These are phyloP conservation scores for Dothideomycetidae sp. DNA, from an alignment of 2,329 filamentous ascomycete species.

Conservation along the genomic window DNA sequence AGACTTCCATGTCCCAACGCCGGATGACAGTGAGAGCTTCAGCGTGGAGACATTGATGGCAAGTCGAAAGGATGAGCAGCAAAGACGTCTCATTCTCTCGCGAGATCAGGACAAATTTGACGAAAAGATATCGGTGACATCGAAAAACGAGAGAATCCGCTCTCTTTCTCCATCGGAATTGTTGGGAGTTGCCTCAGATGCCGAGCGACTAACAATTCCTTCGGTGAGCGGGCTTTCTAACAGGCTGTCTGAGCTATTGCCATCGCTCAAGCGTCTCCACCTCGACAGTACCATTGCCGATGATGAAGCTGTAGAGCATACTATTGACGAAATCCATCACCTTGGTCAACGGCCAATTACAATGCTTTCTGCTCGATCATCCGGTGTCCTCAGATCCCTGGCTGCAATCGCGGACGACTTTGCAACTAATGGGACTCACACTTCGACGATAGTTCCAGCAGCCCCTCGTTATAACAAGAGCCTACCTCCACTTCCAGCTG, in stretches of 20 bases:
- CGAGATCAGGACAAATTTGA: not conserved
- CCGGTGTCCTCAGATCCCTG: conserved; percentile 24
- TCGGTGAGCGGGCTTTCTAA: conserved; percentile 32
- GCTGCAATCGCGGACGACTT: conserved; percentile 25
- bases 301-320: conserved; percentile 24
- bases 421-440: conserved; percentile 24
- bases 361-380: conserved; percentile 23
- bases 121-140: conserved; percentile 1
- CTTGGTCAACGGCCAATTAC: conserved; percentile 20
- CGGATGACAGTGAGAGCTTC: conserved; percentile 5
- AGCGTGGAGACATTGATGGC: conserved; percentile 3
- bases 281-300: conserved; percentile 23
- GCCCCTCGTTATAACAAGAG: conserved; percentile 20
- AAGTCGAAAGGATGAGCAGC: conserved; percentile 10
- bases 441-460: conserved; percentile 10
- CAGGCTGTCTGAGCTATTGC: conserved; percentile 32
- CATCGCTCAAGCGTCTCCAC: conserved; percentile 28
- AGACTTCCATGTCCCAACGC: conserved; percentile 17
- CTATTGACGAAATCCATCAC: conserved; percentile 24
- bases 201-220: conserved; percentile 33
- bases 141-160: conserved; percentile 10
- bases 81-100: not conserved
- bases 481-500: conserved; percentile 21
- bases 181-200: conserved; percentile 28
- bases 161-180: conserved; percentile 29